Evolutionary conservation across 441 rosid genomes (phyloP), one percentile per base, ranked within the genome.

Genomic region (Erysimum pusillum): DNA sequence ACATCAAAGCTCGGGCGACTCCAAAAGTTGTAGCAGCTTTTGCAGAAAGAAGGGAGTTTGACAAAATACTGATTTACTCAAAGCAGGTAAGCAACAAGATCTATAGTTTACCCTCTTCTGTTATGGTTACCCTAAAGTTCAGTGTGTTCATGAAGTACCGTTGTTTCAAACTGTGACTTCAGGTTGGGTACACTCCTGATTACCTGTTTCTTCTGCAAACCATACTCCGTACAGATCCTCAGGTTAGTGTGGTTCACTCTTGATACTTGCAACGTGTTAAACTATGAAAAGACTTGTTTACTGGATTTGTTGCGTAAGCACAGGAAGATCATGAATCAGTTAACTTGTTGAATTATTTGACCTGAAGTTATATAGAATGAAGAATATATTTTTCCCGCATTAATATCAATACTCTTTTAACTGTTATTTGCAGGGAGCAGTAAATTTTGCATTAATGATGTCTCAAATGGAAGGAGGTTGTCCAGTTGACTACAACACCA

Each of bases 401-500:
- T 75, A 49, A 63, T 7, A 48, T 79, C 13, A 35, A 63, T 63
- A 25, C 2, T 77, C 54, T 74, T 67, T 67, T 57, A 60, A 56
- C 65, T 71, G 66, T 41, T 79, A 74, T 46, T 69, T 81, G 63
- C 82, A 97, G 99, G 99, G 99, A 51, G 99, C 99, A 53, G 97
- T 90, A 66, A 95, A 97, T 81, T 97, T 97, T 88, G 98, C 99
- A 39, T 77, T 93, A 83, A 95, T 91, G 98, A 97, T 97, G 99
- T 93, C 99, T 58, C 98, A 95, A 89, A 97, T 97, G 98, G 98
- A 95, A 83, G 99, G 98, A 63, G 99, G 99, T 52, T 93, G 97
- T 80, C 99, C 99, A 14, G 82, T 97, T 81, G 99, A 95, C 75
- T 93, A 86, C 84, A 97, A 95, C 69, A 97, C 98, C 58, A 93